These are phyloP conservation scores for Ophiostoma triangulosporum DNA, from an alignment of 2,329 filamentous ascomycete genomes.

Conservation along the genomic window DNA sequence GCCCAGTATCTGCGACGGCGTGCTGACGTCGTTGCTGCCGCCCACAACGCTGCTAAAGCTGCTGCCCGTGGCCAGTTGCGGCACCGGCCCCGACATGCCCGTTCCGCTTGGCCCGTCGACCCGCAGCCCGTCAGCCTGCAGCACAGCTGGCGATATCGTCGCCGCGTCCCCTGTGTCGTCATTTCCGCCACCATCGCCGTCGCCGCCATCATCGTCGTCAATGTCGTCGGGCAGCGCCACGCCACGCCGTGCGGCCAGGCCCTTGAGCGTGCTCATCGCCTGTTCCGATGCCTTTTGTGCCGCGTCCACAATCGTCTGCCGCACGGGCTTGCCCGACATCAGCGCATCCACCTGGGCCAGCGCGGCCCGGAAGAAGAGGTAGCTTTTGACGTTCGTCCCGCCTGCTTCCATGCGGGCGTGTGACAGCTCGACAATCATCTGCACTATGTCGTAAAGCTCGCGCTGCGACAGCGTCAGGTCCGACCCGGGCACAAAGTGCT, in stretches of 20 bases:
- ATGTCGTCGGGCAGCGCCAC: constrained; percentile 6
- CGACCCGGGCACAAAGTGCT: constrained; percentile 6
- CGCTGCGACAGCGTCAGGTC: constrained; percentile 13
- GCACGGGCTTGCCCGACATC: constrained; percentile 6
- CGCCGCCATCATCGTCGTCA: background rate
- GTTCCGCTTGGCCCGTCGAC: no score
- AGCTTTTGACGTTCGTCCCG: constrained; percentile 15
- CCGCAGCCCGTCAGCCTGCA: background rate
- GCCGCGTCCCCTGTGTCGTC: background rate
- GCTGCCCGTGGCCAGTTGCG: background rate
- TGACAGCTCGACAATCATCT: background rate
- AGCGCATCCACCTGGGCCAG: constrained; percentile 13
- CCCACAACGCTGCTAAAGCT: background rate
- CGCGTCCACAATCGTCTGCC: constrained; percentile 6
- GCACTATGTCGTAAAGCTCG: constrained; percentile 12
- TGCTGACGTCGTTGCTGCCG: background rate
- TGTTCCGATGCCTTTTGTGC: background rate
- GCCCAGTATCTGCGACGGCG: constrained; percentile 1
- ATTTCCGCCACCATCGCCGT: background rate
- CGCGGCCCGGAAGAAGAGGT: constrained; percentile 10
- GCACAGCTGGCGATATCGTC: background rate
- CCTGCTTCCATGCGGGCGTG: constrained; percentile 12
- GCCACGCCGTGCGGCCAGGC: background rate
- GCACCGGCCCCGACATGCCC: background rate
- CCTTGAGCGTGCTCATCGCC: background rate